Evolutionary conservation across 2,329 filamentous ascomycete genomes (phyloP), one percentile per base, ranked within the genome.

Genomic region (Pseudogymnoascus sp.): DNA sequence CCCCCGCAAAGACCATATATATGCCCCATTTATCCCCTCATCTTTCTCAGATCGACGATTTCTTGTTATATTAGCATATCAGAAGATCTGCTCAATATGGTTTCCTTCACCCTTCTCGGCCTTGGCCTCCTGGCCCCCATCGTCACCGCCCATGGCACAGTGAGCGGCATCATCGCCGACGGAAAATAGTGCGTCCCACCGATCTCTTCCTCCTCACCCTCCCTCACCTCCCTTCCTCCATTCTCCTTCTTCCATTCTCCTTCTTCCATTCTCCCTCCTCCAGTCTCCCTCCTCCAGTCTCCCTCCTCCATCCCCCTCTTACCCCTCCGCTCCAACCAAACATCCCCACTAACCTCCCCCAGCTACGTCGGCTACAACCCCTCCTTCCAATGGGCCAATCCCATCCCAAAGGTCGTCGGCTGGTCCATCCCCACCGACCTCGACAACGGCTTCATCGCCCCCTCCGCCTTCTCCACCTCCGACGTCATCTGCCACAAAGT

Each of bases 401-500:
- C 60, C 25, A 68, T 67, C 16, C 73, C 71, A 13, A 70, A 63
- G 4, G 68, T 71, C 37, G 68, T 75, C 23, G 80, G 84, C 62
- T 85, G 79, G 66, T 88, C 85, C 85, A 77, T 77, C 14, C 80
- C 79, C 51, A 73, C 77, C 5, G 79, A 80, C 37, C 69, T 73
- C 0, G 82, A 85, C 70, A 78, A 81, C 67, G 83, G 83, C 31
- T 86, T 80, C 71, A 76, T 86, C 64, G 73, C 78, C 14, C 79
- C 78, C 1, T 69, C 72, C 41, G 74, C 75, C 65, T 86, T 83
- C 75, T 72, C 73, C 23, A 73, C 73, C 34, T 65, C 78, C 39
- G 79, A 86, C 71, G 85, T 88, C 68, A 83, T 85, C 75, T 88
- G 85, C 78, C 87, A 89, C 78, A 79, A 79, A 72, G 75, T 75